Evolutionary conservation across 1,284 basidiomycete genomes (phyloP), one percentile per base, ranked within the genome.

Genomic region (Cerrena zonata): DNA sequence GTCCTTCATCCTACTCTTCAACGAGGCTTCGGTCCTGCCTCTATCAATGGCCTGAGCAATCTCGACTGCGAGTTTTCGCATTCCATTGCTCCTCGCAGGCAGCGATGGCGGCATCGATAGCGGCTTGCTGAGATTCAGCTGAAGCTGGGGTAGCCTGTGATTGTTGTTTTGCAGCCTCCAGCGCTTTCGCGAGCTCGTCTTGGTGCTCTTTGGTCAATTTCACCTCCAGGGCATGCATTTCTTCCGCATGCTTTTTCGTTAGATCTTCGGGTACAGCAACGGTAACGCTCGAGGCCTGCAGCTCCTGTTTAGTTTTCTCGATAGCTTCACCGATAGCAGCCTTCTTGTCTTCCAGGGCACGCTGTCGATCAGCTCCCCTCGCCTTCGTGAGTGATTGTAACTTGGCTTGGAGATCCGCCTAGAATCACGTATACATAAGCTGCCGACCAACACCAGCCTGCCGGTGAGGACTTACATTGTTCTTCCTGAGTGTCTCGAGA

Each of bases 1-100:
- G 56, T 89, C 86, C 67, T 88, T 89, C 45, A 89, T 56, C 62
- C 82, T 86, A 37, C 70, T 62, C 67, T 85, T 86, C 19, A 78
- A 71, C 1, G 60, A 68, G 45, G 75, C 71, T 56, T 89, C 86
- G 67, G 76, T 71, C 46, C 86, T 71, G 2, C 86, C 86, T 3
- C 77, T 69, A 43, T 89, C 86, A 12, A 84, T 74, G 1, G 86
- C 86, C 2, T 77, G 71, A 3, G 74, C 72, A 34, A 86, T 75
- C 46, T 84, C 83, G 30, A 78, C 71, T 7, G 72, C 68, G 21
- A 78, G 78, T 47, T 69, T 71, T 5, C 71, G n/a, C 69, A 58
- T 74, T 67, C 2, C 74, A 54, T 21, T 73, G 67, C 53, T 73
- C 69, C 53, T 80, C 70, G 53, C 76, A 71, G n/a, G 74, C 71